A percentile compares a stretch with the other conserved stretches of the same genome.
These are phyloP conservation scores for Hemileia vastatrix DNA, from an alignment of 1,284 basidiomycete genomes.

Conservation along the genomic window DNA sequence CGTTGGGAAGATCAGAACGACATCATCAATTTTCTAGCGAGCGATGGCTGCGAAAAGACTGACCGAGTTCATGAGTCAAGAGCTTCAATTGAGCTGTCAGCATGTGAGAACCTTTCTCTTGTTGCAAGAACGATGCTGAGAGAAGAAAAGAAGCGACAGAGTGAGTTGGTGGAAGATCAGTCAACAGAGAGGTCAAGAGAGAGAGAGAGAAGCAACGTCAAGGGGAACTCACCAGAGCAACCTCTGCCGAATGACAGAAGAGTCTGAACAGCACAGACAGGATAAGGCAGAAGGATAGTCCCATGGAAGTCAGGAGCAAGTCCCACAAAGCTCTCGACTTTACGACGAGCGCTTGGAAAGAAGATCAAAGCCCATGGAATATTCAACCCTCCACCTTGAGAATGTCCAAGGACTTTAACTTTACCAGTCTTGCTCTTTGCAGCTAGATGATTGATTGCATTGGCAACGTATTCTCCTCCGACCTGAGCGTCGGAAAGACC, in stretches of 20 bases:
- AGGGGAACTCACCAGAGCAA: no score
- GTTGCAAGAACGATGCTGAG: no score
- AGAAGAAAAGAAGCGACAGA: no score
- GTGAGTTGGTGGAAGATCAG: no score
- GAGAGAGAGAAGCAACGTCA: no score
- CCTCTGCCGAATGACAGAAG: slow-evolving; percentile 36
- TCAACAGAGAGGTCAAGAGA: no score
- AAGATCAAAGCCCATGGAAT: slow-evolving; percentile 42
- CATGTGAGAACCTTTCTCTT: slow-evolving; percentile 34
- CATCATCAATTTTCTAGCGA: no score
- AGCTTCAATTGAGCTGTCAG: no score
- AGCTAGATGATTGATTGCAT: slow-evolving; percentile 33
- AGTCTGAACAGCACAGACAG: slow-evolving; percentile 26
- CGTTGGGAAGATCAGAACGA: no score
- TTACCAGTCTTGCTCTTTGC: slow-evolving; percentile 32
- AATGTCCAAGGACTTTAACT: slow-evolving; percentile 39
- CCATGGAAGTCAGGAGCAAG: slow-evolving; percentile 40
- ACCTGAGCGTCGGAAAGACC: slow-evolving; percentile 36
- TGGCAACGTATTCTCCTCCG: slow-evolving; percentile 40
- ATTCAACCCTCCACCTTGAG: slow-evolving; percentile 39
- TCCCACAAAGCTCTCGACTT: slow-evolving; percentile 32
- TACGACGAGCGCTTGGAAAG: slow-evolving; percentile 30
- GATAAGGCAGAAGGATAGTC: slow-evolving; percentile 25
- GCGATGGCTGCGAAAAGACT: no score
- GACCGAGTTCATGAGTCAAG: no score